Evolutionary conservation across 768 basidiomycete species (phyloP), one percentile per base, ranked within the genome.

Genomic region (Tulasnella sp.): DNA sequence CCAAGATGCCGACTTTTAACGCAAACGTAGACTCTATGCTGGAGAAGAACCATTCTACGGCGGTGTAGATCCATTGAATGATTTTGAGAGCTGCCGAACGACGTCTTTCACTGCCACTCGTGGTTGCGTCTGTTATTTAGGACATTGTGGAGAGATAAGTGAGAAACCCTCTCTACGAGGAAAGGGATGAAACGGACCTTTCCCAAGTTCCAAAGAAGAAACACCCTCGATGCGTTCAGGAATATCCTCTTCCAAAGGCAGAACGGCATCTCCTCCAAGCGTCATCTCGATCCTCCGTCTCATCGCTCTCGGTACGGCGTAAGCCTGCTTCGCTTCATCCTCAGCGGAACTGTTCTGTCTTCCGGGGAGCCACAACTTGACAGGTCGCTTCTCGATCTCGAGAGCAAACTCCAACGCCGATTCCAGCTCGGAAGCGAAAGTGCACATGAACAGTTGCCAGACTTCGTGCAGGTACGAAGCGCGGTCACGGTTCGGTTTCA

Each of bases 211-310:
- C 58, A 64, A 64, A 31, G 69, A 22, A 3, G 42, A 22, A 54
- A 74, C 69, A 19, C 69, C 34, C 38, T 71, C 52, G 31, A 67
- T 76, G 8, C 38, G 39, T 29, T 71, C 69, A 31, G 75, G 75
- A 25, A 75, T 71, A 71, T 76, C 75, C 37, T 76, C 75, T 19
- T 67, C 75, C 6, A 39, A 39, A 3, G 75, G 75, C 67, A 76
- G 25, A 12, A 31, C 40, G 11, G 34, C 75, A 42, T 67, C 39
- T 29, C 75, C 75, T 29, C 72, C 72, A 22, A 72, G 40, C 40
- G 72, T 17, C 49, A 29, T 45, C 34, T 36, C 49, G 49, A 72
- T 45, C 40, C 36, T 38, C 29, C 40, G 29, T 22, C 69, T 38
- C 69, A 38, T 31, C 22, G 69, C 40, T 36, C 11, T 8, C 9